Conservation (phyloP, 768 basidiomycete species). For the Russula virescens region DNA sequence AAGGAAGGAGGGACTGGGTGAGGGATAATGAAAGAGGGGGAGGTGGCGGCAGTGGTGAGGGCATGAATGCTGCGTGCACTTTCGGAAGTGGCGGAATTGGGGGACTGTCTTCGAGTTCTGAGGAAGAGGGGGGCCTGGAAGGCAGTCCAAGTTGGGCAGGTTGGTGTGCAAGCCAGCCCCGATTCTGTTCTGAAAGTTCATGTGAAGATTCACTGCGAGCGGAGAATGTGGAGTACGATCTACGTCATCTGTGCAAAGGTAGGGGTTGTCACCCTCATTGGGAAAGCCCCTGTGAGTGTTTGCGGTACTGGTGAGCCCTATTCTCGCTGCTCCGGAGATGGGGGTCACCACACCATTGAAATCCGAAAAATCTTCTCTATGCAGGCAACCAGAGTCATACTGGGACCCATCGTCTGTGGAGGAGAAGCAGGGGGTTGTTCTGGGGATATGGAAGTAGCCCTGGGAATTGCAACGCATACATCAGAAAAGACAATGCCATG, state of each 20-base stretch:
- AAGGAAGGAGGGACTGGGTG: too few species aligned
- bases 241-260: constrained; percentile 68
- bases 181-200: constrained; percentile 34
- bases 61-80: constrained; percentile 32
- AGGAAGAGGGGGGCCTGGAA: constrained; percentile 38
- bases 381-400: too few species aligned
- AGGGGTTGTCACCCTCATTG: constrained; percentile 67
- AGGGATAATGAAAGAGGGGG: too few species aligned
- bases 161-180: constrained; percentile 67
- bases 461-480: constrained; percentile 78
- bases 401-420: too few species aligned
- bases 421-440: too few species aligned
- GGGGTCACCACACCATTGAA: too few species aligned
- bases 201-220: constrained; percentile 34
- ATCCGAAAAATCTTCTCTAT: too few species aligned
- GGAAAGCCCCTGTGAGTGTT: constrained; percentile 24
- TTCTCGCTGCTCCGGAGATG: constrained; percentile 37
- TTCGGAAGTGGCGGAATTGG: constrained; percentile 43
- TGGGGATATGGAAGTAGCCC: constrained; percentile 83
- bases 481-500: constrained; percentile 69
- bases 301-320: constrained; percentile 31
- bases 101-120: constrained; percentile 38
- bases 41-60: constrained; percentile 43
- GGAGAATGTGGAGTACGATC: constrained; percentile 40
- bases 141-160: constrained; percentile 56